These are phyloP conservation scores for Fraxinus paxiana DNA, from an alignment of 305 asterid species.

Conservation along the genomic window DNA sequence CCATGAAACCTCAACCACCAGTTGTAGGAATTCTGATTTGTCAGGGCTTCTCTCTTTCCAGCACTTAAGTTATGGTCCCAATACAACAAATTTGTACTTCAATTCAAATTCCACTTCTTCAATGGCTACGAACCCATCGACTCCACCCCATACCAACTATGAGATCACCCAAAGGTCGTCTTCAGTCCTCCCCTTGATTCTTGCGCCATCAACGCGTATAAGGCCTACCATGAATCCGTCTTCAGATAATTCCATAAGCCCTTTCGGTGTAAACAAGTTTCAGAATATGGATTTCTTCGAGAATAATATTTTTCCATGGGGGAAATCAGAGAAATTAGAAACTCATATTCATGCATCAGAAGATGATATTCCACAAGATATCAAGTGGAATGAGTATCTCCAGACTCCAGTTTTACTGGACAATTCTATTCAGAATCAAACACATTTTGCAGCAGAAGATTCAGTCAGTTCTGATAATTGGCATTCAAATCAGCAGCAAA, in stretches of 20 bases:
- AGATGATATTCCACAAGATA: constrained; percentile 25
- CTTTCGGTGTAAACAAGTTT: constrained; percentile 31
- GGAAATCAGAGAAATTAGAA: constrained; percentile 30
- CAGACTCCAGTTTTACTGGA: constrained; percentile 52
- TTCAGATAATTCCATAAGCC: constrained; percentile 4
- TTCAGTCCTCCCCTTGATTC: neutral
- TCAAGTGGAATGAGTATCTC: constrained; percentile 69
- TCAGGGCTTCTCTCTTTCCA: constrained; percentile 36
- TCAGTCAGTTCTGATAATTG: constrained; percentile 25
- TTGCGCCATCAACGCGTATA: neutral
- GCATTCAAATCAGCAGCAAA: constrained; percentile 42
- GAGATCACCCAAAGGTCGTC: neutral
- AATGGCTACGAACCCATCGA: neutral
- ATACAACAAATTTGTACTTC: constrained; percentile 34
- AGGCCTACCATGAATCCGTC: constrained; percentile 27
- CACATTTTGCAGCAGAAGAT: constrained; percentile 32
- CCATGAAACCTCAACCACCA: constrained; percentile 33
- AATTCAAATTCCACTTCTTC: constrained; percentile 19
- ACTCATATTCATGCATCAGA: neutral
- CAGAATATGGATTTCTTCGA: constrained; percentile 46
- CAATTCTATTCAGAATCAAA: constrained; percentile 26
- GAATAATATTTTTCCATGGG: constrained; percentile 20
- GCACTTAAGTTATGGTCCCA: constrained; percentile 29
- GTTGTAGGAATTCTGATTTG: constrained; percentile 16
- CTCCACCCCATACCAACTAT: neutral